phyloP scores from a whole-genome alignment of 805 yeast genomes.

The Metschnikowia lunata region DNA sequence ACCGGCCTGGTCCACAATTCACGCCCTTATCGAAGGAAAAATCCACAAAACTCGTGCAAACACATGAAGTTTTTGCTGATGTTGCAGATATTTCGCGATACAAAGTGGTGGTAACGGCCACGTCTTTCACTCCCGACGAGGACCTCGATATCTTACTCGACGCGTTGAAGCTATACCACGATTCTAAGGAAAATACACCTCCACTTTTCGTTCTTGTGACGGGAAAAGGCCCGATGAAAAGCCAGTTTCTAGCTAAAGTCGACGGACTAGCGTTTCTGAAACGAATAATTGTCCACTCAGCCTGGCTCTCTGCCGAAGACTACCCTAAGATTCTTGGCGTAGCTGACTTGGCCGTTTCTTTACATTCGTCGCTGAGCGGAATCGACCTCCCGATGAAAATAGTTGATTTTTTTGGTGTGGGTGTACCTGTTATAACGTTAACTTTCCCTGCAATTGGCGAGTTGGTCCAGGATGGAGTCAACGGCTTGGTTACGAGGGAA shows the following conservation, averaged over 20 bases:
- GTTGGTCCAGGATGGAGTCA: conserved; percentile 60
- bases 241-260: conserved; percentile 47
- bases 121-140: conserved; percentile 96
- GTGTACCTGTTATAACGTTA: conserved; percentile 83
- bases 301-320: conserved; percentile 75
- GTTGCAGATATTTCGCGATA: conserved; percentile 32
- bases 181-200: conserved; percentile 26
- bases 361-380: conserved; percentile 91
- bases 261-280: conserved; percentile 39
- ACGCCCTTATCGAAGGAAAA: conserved; percentile 38
- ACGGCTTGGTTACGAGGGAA: conserved; percentile 52
- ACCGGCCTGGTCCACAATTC: conserved; percentile 76
- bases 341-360: conserved; percentile 85
- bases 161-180: conserved; percentile 61
- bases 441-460: conserved; percentile 75
- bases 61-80: conserved; percentile 26
- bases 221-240: conserved; percentile 87
- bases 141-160: conserved; percentile 68
- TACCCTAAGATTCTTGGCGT: conserved; percentile 71
- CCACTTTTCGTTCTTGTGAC: conserved; percentile 75
- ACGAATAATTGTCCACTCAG: conserved; percentile 54
- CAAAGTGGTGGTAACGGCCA: conserved; percentile 75
- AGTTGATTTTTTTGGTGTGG: conserved; percentile 93
- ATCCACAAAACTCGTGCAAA: conserved; percentile 26
- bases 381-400: conserved; percentile 96